Percentiles rank a stretch among this genome's conserved stretches.
phyloP scores from a whole-genome alignment of 495 filamentous ascomycete species.

The Clavariopsis aquatica region DNA sequence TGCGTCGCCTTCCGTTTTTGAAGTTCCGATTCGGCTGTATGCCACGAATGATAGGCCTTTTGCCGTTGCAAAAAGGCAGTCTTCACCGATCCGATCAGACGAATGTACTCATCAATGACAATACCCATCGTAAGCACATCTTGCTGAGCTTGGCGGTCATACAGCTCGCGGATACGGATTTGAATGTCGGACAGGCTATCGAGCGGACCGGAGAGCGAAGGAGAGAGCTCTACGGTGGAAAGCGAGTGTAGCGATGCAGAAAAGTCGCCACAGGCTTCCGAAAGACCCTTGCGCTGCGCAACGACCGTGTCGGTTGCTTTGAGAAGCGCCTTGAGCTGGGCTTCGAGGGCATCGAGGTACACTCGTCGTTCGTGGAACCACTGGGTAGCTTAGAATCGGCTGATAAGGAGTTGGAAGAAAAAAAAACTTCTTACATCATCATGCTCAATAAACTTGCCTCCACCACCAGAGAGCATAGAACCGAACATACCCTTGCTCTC shows the following conservation, averaged over 20 bases:
- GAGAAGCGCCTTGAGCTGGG: slow-evolving; percentile 87
- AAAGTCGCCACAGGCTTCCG: slow-evolving; percentile 91
- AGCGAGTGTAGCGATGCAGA: slow-evolving; percentile 87
- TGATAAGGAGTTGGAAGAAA: too few relatives aligned
- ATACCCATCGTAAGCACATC: slow-evolving; percentile 95
- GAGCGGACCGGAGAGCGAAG: slow-evolving; percentile 82
- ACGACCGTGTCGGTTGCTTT: slow-evolving; percentile 94
- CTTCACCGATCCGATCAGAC: slow-evolving; percentile 90
- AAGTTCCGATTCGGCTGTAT: slow-evolving; percentile 81
- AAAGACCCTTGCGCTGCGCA: slow-evolving; percentile 82
- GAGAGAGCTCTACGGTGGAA: slow-evolving; percentile 82
- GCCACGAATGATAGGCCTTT: slow-evolving; percentile 93
- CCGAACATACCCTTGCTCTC: slow-evolving; percentile 94
- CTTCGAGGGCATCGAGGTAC: slow-evolving; percentile 93
- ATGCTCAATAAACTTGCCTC: slow-evolving; percentile 91
- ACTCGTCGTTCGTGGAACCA: slow-evolving; percentile 97
- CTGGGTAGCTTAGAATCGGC: slow-evolving; percentile 40
- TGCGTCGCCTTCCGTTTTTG: slow-evolving; percentile 81
- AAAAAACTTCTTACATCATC: slow-evolving; percentile 72
- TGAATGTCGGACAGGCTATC: slow-evolving; percentile 91
- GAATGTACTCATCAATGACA: slow-evolving; percentile 97
- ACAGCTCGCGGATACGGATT: slow-evolving; percentile 88
- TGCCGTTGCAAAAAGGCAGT: slow-evolving; percentile 88
- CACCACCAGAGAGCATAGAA: slow-evolving; percentile 67
- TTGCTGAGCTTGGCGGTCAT: slow-evolving; percentile 95